Conservation (phyloP, 345 rosid genomes). For the Pugionium dolabratum region DNA sequence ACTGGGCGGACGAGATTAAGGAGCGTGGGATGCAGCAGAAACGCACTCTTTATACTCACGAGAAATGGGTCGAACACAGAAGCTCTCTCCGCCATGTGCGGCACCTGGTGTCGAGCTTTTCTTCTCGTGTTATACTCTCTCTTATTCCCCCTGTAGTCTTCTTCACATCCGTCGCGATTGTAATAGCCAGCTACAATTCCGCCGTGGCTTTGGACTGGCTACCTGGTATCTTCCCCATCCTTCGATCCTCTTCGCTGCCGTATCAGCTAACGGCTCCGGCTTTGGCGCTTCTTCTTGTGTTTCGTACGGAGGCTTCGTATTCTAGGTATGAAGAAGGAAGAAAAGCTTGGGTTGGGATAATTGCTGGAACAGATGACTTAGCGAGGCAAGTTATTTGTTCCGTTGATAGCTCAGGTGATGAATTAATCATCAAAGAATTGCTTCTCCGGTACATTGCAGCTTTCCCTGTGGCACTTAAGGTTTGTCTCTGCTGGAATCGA, state of each 20-base stretch:
- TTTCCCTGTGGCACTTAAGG: conserved; percentile 91
- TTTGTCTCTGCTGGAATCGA: conserved; percentile 27
- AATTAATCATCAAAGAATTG: conserved; percentile 41
- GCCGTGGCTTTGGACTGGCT: conserved; percentile 59
- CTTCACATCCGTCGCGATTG: conserved; percentile 64
- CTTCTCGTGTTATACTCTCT: conserved; percentile 84
- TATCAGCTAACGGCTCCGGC: conserved; percentile 91
- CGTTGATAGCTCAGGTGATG: conserved; percentile 49
- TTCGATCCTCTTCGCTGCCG: conserved; percentile 81
- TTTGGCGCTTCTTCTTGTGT: conserved; percentile 82
- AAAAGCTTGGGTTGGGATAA: conserved; percentile 78
- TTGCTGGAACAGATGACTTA: conserved; percentile 70
- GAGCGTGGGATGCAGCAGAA: conserved; percentile 80
- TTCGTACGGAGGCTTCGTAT: conserved; percentile 93
- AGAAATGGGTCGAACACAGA: conserved; percentile 80
- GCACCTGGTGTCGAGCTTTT: conserved; percentile 64
- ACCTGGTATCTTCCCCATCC: conserved; percentile 64
- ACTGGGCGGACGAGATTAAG: conserved; percentile 79
- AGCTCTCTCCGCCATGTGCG: conserved; percentile 87
- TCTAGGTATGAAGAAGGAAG: conserved; percentile 84
- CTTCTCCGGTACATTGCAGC: conserved; percentile 76
- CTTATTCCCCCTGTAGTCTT: conserved; percentile 80
- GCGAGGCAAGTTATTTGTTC: conserved; percentile 61
- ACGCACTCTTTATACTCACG: conserved; percentile 76
- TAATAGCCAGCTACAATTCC: conserved; percentile 69